These are phyloP conservation scores for Fusarium dimerum DNA, from an alignment of 2,329 filamentous ascomycete genomes.

Conservation along the genomic window DNA sequence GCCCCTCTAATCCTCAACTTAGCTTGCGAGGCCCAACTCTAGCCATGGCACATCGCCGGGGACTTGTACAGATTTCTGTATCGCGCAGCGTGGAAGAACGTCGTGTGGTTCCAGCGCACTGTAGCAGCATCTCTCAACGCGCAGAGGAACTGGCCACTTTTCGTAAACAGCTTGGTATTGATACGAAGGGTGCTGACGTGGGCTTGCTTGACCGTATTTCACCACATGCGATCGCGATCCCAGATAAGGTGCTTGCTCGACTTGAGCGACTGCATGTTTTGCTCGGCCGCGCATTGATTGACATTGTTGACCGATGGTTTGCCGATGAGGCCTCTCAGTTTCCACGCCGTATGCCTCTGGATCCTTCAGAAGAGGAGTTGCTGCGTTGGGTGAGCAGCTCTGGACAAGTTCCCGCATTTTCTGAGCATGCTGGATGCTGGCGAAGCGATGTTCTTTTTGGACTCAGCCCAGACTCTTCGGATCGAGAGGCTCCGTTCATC, in stretches of 20 bases:
- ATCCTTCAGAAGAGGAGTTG: conserved; percentile 10
- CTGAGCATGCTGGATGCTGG: conserved; percentile 12
- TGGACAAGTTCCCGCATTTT: conserved; percentile 2
- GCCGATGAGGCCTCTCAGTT: conserved; percentile 7
- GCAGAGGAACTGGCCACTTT: conserved; percentile 7
- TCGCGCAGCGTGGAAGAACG: conserved; percentile 14
- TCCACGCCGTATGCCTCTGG: conserved; percentile 13
- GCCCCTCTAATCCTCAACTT: no score
- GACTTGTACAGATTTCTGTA: conserved; percentile 15
- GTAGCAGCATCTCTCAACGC: conserved; percentile 10
- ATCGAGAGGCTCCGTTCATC: conserved; percentile 5
- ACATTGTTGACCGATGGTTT: conserved; percentile 15
- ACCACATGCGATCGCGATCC: conserved; percentile 7
- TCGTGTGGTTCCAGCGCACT: conserved; percentile 10
- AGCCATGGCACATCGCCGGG: conserved; percentile 5
- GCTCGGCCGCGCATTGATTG: conserved; percentile 9
- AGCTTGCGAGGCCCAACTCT: no score
- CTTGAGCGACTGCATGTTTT: conserved; percentile 7
- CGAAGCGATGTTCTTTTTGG: conserved; percentile 15
- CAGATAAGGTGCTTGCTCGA: not conserved
- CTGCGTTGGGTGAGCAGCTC: conserved; percentile 5
- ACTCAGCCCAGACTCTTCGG: not conserved
- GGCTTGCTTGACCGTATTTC: conserved; percentile 10
- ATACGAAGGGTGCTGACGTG: conserved; percentile 2
- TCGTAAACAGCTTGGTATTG: conserved; percentile 4